Base-by-base conservation (phyloP, 169 alveolate genomes). In the Cryptosporidium tyzzeri region DNA sequence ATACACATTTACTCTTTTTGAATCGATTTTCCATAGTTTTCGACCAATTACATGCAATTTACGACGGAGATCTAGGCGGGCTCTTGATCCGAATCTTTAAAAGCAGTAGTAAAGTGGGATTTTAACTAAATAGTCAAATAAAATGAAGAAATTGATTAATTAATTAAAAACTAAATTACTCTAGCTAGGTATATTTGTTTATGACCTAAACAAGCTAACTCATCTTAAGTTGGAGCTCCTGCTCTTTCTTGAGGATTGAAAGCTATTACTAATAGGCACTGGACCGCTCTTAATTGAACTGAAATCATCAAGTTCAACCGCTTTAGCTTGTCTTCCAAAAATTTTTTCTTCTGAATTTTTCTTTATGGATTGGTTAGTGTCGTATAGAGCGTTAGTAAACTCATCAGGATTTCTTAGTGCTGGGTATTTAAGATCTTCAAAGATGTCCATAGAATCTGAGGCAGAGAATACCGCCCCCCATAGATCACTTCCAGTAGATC, bases 391-490 rank as follows among this genome's bases (percentile, higher is more conserved):
- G 33, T 73, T 73, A 7, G 86, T 73, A 31, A 73, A 73, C 29
- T 73, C 86, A 73, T 73, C 53, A 18, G 86, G 73, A 26, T 80
- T 44, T 44, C 75, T 80, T 44, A 80, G 48, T n/a, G 89, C 89
- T 12, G 89, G 89, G 53, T 80, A 80, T 44, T 59, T 59, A 1
- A 65, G 16, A 65, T 53, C 65, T 23, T 80, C 89, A 44, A 80
- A 80, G 9, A 80, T 50, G 0, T 80, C 89, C 29, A 80, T 37
- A 21, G 75, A 80, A 35, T 80, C 62, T 12, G 80, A 80, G 4
- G 80, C 62, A 26, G 55, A 23, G 48, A 62, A 62, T 23, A 69
- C 69, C 10, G 75, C 75, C 23, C 48, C 65, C 89, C 89, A 80
- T 5, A 65, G 41, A 18, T 80, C 89, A 65, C 86, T 73, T 26